Evolutionary conservation across 306 rosid species (phyloP), one percentile per base, ranked within the genome.

Genomic region (Quercus berberidifolia): DNA sequence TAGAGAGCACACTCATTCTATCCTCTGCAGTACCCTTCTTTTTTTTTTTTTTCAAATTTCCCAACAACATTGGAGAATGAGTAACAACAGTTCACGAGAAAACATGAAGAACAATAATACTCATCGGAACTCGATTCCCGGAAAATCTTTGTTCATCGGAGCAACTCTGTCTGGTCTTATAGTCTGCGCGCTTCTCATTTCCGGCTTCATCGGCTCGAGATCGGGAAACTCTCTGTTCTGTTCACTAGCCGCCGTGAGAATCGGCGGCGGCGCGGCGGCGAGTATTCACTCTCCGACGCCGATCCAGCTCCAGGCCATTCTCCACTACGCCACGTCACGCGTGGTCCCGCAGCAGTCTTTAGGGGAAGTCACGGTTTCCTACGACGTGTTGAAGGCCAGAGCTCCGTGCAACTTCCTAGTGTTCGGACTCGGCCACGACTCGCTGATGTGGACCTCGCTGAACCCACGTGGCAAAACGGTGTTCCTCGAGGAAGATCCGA

Each of bases 361-460:
- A 0, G 75, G 70, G 1, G 99, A 95, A 91, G 90, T 95, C 88
- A 76, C 25, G 74, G 81, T 89, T 74, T 81, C 97, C 26, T 86
- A 87, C 80, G 87, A 90, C 17, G 96, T 93, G 3, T 83, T 95
- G 18, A 86, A 88, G 75, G 60, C 91, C 0, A 35, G 82, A 41
- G 73, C 76, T 18, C 97, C 97, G 0, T 73, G 85, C 87, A 95
- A 93, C 35, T 93, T 95, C 59, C 96, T 95, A 10, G 91, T 95
- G 1, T 93, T 93, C 74, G 99, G 98, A 0, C 87, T 95, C 41
- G 99, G 99, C 49, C 91, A 88, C 81, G 99, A 95, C 78, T 95
- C 99, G 1, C 90, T 91, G 31, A 93, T 95, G 99, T 92, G 99
- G 99, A 90, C 94, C 57, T 85, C 98, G 12, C 75, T 95, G 3